phyloP scores from a whole-genome alignment of 345 rosid genomes.

The Sisymbrium irio region DNA sequence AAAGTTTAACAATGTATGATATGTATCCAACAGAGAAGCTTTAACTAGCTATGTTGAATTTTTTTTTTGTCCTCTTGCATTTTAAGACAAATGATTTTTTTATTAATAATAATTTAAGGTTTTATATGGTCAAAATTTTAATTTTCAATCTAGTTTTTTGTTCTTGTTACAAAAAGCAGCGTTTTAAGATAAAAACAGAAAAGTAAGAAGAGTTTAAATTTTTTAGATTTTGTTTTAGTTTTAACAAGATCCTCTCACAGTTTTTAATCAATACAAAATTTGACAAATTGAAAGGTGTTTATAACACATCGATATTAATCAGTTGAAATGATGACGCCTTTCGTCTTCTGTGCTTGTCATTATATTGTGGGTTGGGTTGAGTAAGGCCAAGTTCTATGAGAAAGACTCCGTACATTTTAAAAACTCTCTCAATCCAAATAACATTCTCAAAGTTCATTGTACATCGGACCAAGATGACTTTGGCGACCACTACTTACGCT shows the following conservation, averaged over 20 bases:
- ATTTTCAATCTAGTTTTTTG: background rate
- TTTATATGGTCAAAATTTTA: background rate
- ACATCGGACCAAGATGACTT: background rate
- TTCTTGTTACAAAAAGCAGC: background rate
- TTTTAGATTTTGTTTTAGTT: background rate
- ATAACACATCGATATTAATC: background rate
- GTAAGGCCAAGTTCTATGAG: background rate
- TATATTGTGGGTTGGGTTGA: background rate
- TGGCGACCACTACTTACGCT: background rate
- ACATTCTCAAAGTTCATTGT: background rate
- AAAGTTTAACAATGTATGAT: background rate
- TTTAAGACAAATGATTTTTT: background rate
- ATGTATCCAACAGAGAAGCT: background rate
- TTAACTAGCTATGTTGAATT: background rate
- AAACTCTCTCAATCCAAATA: background rate
- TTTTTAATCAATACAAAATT: background rate
- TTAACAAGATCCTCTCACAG: background rate
- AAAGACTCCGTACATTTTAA: background rate
- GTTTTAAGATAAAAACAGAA: background rate
- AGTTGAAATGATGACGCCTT: background rate
- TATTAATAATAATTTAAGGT: no score
- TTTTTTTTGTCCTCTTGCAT: background rate
- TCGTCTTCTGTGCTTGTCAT: background rate
- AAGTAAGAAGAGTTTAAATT: background rate
- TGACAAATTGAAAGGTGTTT: background rate